Conservation (phyloP, 2,329 filamentous ascomycete species). For the Cytospora piceae region DNA sequence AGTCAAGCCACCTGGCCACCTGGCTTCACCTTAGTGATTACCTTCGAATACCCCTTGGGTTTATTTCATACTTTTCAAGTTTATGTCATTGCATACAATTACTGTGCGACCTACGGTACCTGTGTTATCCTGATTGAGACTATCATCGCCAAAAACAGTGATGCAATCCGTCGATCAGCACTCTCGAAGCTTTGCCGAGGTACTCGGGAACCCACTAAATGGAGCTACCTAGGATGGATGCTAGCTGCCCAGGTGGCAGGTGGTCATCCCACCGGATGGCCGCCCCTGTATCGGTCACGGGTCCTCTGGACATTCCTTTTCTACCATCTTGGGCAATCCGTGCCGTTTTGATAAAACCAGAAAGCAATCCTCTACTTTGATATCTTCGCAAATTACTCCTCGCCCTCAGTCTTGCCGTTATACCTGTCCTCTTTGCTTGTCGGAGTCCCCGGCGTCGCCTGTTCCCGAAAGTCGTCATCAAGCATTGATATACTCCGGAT, state of each 20-base stretch:
- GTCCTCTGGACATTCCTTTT: neutral
- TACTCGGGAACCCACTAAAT: conserved; percentile 23
- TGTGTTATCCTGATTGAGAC: neutral
- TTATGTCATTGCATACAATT: neutral
- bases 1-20: too few relatives aligned
- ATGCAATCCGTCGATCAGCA: conserved; percentile 5
- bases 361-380: neutral
- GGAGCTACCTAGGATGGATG: conserved; percentile 6
- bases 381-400: neutral
- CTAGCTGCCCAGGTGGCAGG: neutral
- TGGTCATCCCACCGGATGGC: neutral
- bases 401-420: neutral
- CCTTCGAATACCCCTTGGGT: neutral
- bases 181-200: conserved; percentile 12
- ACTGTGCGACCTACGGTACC: neutral
- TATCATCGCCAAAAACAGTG: neutral
- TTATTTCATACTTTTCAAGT: neutral
- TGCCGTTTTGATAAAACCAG: neutral
- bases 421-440: neutral
- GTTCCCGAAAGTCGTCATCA: neutral
- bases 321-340: neutral
- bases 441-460: neutral
- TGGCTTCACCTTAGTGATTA: too few relatives aligned
- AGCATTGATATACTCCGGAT: neutral
- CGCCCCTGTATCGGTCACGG: neutral